These are phyloP conservation scores for Phoma sp. DNA, from an alignment of 2,329 filamentous ascomycete species.

Conservation along the genomic window DNA sequence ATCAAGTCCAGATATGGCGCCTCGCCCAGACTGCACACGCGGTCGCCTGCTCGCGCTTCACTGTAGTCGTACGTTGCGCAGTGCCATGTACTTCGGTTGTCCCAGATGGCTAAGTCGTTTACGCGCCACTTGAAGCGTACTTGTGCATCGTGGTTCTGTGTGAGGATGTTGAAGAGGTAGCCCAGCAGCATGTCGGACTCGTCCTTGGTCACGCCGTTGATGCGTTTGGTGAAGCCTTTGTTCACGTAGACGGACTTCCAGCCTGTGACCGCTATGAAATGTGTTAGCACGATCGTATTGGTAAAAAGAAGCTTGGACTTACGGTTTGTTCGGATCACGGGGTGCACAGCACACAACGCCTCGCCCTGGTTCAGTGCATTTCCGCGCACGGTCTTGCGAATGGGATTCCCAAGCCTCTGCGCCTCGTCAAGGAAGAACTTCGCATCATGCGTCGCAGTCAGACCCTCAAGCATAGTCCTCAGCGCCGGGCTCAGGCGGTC, in stretches of 20 bases:
- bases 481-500: constrained; percentile 57
- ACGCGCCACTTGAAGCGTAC: constrained; percentile 56
- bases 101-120: constrained; percentile 64
- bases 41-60: constrained; percentile 57
- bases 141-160: constrained; percentile 60
- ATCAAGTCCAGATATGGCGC: constrained; percentile 62
- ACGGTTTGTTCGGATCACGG: constrained; percentile 66
- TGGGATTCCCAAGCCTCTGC: constrained; percentile 33
- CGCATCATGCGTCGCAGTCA: constrained; percentile 54
- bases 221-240: constrained; percentile 42
- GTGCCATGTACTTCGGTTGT: constrained; percentile 66
- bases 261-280: constrained; percentile 58
- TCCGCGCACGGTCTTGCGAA: constrained; percentile 46
- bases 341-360: constrained; percentile 59
- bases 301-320: neutral
- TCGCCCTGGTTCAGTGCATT: constrained; percentile 62
- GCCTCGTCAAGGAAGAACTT: constrained; percentile 40
- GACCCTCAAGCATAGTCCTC: constrained; percentile 55
- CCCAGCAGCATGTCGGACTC: constrained; percentile 54
- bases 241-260: constrained; percentile 59
- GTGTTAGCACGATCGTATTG: neutral
- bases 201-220: constrained; percentile 55
- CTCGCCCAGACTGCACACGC: constrained; percentile 62
- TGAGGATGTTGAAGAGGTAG: constrained; percentile 52
- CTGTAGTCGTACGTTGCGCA: constrained; percentile 69